Conservation (phyloP, 1,284 basidiomycete species). For the Cystobasidium sp. region DNA sequence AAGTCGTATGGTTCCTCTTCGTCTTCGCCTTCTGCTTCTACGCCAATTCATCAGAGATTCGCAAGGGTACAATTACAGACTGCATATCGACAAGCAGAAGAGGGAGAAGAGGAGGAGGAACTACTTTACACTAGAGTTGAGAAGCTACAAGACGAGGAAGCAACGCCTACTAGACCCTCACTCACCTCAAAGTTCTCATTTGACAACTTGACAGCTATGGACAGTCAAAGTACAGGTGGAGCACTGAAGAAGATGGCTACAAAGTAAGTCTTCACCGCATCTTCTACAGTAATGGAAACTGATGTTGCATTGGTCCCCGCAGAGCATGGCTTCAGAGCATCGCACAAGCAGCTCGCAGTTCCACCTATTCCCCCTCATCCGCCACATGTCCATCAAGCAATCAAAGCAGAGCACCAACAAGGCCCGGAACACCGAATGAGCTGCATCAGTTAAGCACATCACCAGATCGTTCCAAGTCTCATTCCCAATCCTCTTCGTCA, state of each 20-base stretch:
- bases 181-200: conserved; percentile 42
- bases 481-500: too few relatives aligned
- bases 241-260: conserved; percentile 35
- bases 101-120: neutral
- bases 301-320: too few relatives aligned
- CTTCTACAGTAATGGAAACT: neutral
- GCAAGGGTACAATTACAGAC: neutral
- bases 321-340: conserved; percentile 44
- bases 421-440: neutral
- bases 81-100: neutral
- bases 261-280: conserved; percentile 16
- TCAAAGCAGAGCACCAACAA: neutral
- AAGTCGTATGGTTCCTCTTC: neutral
- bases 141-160: neutral
- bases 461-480: too few relatives aligned
- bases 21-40: neutral
- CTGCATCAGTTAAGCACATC: too few relatives aligned
- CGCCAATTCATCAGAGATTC: too few relatives aligned
- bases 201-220: conserved; percentile 25
- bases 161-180: conserved; percentile 9
- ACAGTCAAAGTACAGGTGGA: neutral
- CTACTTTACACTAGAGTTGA: neutral
- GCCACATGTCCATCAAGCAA: neutral
- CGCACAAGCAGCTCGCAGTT: conserved; percentile 21
- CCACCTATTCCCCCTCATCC: neutral